A percentile compares a stretch with the other conserved stretches of the same genome.
phyloP scores from a whole-genome alignment of 2,329 filamentous ascomycete genomes.

The Fusarium secorum region DNA sequence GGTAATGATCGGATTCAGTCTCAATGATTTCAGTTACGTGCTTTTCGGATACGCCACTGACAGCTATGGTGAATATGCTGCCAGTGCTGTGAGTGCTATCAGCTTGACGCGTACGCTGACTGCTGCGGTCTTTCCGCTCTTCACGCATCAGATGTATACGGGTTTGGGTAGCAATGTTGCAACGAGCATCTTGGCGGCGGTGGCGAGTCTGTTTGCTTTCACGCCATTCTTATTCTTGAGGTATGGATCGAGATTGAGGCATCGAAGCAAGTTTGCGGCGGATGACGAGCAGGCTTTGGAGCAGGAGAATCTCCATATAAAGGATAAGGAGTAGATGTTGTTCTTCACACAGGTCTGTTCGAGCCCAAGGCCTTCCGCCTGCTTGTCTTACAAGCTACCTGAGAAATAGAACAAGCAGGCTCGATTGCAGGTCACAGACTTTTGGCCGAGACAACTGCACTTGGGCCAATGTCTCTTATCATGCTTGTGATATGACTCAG shows the following conservation, averaged over 20 bases:
- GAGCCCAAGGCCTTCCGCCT: neutral
- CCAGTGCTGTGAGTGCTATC: conserved; percentile 8
- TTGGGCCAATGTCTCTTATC: neutral
- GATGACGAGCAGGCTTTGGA: neutral
- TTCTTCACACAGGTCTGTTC: accelerated
- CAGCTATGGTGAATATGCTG: conserved; percentile 6
- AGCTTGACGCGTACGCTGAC: conserved; percentile 3
- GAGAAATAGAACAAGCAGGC: neutral
- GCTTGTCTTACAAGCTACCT: neutral
- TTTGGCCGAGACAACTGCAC: neutral
- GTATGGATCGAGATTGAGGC: conserved; percentile 1
- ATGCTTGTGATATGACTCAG: neutral
- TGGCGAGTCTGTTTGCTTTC: conserved; percentile 1
- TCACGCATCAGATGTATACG: conserved; percentile 5
- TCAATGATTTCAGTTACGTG: conserved; percentile 10
- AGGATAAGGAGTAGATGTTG: neutral
- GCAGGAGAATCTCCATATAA: neutral
- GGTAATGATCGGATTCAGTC: conserved; percentile 3
- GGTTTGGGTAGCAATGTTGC: conserved; percentile 3
- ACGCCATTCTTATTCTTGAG: neutral
- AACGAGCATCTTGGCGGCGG: conserved; percentile 3
- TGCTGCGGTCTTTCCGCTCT: neutral
- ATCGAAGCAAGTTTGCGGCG: conserved; percentile 7
- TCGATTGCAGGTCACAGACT: neutral
- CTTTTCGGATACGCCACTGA: conserved; percentile 7